phyloP scores from a whole-genome alignment of 106 monocot species.

The Chionographis japonica region DNA sequence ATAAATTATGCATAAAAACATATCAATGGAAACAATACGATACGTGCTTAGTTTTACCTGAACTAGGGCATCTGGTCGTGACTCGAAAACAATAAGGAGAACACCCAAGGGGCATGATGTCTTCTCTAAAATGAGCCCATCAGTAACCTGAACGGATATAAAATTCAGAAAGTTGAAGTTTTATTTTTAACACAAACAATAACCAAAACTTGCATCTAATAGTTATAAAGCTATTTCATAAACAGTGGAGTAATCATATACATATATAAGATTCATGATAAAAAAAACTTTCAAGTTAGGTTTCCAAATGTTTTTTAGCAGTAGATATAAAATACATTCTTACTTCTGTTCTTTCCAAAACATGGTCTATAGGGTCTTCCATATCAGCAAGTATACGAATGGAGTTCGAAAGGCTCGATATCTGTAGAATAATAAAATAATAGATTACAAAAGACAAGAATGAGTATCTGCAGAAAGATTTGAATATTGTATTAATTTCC shows the following conservation, averaged over 20 bases:
- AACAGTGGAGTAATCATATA: too few species aligned
- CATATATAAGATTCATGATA: too few species aligned
- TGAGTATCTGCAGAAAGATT: too few species aligned
- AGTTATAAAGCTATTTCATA: too few species aligned
- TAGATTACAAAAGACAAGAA: neutral
- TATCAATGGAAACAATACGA: neutral
- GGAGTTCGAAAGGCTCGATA: slow-evolving; percentile 83
- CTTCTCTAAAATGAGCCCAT: slow-evolving; percentile 80
- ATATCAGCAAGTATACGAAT: slow-evolving; percentile 85
- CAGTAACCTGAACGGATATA: slow-evolving; percentile 53
- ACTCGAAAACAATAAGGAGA: slow-evolving; percentile 89
- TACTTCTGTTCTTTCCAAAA: slow-evolving; percentile 70
- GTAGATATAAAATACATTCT: neutral
- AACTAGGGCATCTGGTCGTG: slow-evolving; percentile 93
- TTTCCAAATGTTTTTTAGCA: too few species aligned
- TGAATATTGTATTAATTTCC: too few species aligned
- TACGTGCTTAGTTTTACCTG: slow-evolving; percentile 47
- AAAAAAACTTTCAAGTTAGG: too few species aligned
- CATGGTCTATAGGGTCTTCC: slow-evolving; percentile 77
- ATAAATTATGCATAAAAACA: neutral
- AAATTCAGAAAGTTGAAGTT: too few species aligned
- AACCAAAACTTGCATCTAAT: too few species aligned
- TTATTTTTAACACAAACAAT: too few species aligned
- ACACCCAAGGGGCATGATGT: slow-evolving; percentile 77
- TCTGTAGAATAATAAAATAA: slow-evolving; percentile 27